These are phyloP conservation scores for Phytophthora constricta DNA, from an alignment of 352 stramenopile species.

Conservation along the genomic window DNA sequence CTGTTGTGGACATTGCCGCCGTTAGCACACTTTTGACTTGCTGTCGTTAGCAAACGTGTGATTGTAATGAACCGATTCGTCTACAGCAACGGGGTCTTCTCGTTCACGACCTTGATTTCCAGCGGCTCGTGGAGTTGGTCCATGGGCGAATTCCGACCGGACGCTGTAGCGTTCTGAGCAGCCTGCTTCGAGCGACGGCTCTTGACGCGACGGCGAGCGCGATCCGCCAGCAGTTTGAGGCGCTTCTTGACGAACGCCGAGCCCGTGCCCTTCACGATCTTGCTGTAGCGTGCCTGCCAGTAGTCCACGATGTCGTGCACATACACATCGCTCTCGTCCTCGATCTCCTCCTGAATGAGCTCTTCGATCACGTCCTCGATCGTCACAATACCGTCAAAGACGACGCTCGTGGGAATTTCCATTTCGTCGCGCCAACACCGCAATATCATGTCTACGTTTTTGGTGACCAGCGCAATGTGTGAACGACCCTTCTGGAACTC, in stretches of 20 bases:
- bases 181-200: constrained; percentile 40
- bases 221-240: constrained; percentile 46
- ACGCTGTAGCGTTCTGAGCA: constrained; percentile 20
- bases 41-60: no score
- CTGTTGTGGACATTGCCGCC: no score
- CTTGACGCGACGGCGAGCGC: constrained; percentile 45
- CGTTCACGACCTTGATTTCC: constrained; percentile 57
- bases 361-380: constrained; percentile 95
- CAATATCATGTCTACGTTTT: constrained; percentile 56
- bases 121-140: constrained; percentile 36
- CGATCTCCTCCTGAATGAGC: constrained; percentile 92
- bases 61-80: background rate
- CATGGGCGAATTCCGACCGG: background rate
- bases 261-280: constrained; percentile 36
- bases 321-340: constrained; percentile 90
- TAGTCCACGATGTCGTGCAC: constrained; percentile 72
- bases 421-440: constrained; percentile 57
- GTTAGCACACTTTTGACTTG: no score
- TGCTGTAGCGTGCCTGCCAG: constrained; percentile 47
- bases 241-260: constrained; percentile 51
- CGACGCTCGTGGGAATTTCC: constrained; percentile 52
- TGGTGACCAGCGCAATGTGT: constrained; percentile 85
- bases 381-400: constrained; percentile 91
- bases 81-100: constrained; percentile 57
- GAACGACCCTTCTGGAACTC: constrained; percentile 91